Evolutionary conservation across 371 early-diverging fungal species (phyloP), one percentile per base, ranked within the genome.

Genomic region (Syncephalis fuscata): DNA sequence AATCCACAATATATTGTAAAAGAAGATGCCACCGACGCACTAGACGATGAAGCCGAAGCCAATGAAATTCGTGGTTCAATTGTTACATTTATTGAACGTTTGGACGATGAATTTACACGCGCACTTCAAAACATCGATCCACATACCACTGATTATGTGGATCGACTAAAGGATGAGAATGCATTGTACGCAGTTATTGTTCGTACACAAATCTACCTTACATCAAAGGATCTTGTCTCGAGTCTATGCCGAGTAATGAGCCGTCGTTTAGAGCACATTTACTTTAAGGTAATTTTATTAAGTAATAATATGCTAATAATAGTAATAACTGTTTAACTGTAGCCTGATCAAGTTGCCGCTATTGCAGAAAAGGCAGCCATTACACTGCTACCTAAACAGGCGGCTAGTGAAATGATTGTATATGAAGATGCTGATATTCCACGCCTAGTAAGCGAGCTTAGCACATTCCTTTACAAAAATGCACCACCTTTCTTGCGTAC

Each of bases 61-160:
- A 61, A 74, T 45, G 55, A 67, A 27, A 69, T 88, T 48, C 85
- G 79, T 48, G 97, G 97, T 47, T 89, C 88, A 25, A 63, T 96
- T 48, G 71, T 84, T 53, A 78, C 91, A 44, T 81, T 88, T 48
- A 70, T 95, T 27, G 94, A 93, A 57, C 85, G 96, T 39, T 64
- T 96, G 37, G 94, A 94, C 67, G 95, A 96, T 44, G 98, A 96
- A 67, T 96, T 92, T 66, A 86, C 77, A 51, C 86, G 86, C 63
- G 80, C 88, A 14, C 77, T 98, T 41, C 93, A 91, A 65, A 80
- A 79, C 66, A 85, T 88, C 54, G 98, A 96, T 64, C 92, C 96
- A 49, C 92, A 92, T 64, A 83, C 95, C 26, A 82, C 85, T 48
- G 94, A 97, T 56, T 97, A 94, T 59, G 76, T 92, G 50, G 92